These are phyloP conservation scores for Ceratobasidium papillatum DNA, from an alignment of 1,284 basidiomycete species.

Conservation along the genomic window DNA sequence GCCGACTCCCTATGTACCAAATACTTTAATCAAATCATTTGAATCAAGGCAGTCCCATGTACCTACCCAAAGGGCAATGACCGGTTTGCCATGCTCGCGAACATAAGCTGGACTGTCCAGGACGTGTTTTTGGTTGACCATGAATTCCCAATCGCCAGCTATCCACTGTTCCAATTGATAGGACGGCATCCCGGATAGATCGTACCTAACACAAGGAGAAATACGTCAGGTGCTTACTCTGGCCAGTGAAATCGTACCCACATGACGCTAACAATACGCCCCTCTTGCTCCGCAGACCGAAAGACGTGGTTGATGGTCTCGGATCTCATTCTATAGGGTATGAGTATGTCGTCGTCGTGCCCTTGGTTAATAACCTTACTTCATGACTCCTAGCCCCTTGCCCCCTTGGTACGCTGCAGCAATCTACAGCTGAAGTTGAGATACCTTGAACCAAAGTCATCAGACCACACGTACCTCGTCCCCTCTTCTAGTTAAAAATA, in stretches of 20 bases:
- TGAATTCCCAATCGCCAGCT: conserved; percentile 73
- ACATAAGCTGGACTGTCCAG: conserved; percentile 76
- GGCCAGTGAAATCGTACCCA: conserved; percentile 52
- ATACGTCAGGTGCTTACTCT: conserved; percentile 23
- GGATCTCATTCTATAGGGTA: conserved; percentile 64
- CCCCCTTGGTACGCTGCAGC: conserved; percentile 28
- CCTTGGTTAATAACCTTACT: conserved; percentile 44
- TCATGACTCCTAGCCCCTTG: conserved; percentile 18
- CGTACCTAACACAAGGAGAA: conserved; percentile 64
- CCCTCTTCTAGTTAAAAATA: conserved; percentile 77
- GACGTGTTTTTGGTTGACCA: conserved; percentile 65
- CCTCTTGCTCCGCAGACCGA: conserved; percentile 77
- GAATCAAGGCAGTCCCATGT: conserved; percentile 53
- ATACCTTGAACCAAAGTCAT: background rate
- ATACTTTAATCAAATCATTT: conserved; percentile 4
- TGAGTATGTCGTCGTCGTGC: conserved; percentile 60
- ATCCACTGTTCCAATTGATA: conserved; percentile 67
- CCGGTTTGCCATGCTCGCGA: conserved; percentile 68
- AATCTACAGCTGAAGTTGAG: background rate
- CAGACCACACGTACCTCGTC: conserved; percentile 47
- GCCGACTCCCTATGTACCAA: conserved; percentile 63
- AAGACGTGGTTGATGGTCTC: conserved; percentile 73
- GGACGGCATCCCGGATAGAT: conserved; percentile 70
- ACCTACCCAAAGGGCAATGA: conserved; percentile 67
- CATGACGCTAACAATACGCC: conserved; percentile 81